Conservation (phyloP, 1,284 basidiomycete species). For the Rhodotorula sp. region DNA sequence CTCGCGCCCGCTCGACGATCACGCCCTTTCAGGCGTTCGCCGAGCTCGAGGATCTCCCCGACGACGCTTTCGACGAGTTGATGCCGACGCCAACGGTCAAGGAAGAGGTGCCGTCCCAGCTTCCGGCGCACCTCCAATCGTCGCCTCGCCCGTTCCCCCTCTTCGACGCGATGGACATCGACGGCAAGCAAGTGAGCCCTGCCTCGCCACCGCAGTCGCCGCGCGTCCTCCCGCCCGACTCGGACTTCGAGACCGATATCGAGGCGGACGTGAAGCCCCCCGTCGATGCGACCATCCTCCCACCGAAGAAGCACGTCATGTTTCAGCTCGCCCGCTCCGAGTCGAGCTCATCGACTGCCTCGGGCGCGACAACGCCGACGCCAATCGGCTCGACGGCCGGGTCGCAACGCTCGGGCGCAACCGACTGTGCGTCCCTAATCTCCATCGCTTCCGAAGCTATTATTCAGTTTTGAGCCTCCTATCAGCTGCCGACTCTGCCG, state of each 20-base stretch:
- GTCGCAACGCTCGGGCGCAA: background rate
- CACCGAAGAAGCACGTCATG: conserved; percentile 12
- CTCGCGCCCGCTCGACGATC: background rate
- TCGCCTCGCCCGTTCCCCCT: background rate
- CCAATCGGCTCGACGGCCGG: background rate
- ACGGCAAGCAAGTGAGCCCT: background rate
- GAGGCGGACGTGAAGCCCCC: background rate
- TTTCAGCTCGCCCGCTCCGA: background rate
- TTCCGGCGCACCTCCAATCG: conserved; percentile 6
- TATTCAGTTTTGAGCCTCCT: background rate
- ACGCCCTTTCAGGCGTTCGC: conserved; percentile 18
- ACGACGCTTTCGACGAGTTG: conserved; percentile 27
- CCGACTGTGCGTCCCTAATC: conserved; percentile 18
- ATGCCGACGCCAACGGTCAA: conserved; percentile 36
- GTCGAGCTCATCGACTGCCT: background rate
- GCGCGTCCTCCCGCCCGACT: background rate
- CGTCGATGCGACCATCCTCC: background rate
- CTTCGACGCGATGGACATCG: background rate
- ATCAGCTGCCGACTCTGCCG: background rate
- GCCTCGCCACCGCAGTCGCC: background rate
- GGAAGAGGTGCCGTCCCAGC: conserved; percentile 12
- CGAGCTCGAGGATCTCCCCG: conserved; percentile 26
- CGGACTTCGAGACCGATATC: background rate
- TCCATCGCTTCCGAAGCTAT: no score
- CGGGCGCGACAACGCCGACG: background rate